Evolutionary conservation across 176 grass and related monocot species (phyloP).

Genomic region (Dactylis glomerata): DNA sequence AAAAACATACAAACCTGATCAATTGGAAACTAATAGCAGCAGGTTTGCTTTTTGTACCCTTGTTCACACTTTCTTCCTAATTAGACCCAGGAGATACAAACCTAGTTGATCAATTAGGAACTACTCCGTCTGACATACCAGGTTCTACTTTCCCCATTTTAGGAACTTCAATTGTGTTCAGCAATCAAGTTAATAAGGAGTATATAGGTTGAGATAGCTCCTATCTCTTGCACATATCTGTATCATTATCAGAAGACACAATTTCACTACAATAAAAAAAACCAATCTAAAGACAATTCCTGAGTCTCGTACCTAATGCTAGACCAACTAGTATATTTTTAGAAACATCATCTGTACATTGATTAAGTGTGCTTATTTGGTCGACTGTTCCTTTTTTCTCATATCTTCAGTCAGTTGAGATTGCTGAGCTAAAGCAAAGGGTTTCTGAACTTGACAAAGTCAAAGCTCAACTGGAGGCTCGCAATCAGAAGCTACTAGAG

Average conservation of each 20-base stretch:
- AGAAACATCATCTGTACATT: slow-evolving; percentile 8
- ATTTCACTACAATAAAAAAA: no score
- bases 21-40: not conserved
- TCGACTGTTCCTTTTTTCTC: not conserved
- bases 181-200: not conserved
- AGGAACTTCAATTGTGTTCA: not conserved
- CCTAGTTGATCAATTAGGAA: not conserved
- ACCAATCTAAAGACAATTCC: not conserved
- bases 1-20: no score
- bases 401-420: slow-evolving; percentile 50
- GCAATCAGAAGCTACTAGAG: slow-evolving; percentile 82
- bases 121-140: not conserved
- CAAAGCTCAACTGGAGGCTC: slow-evolving; percentile 68
- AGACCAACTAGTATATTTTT: not conserved
- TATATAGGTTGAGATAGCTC: not conserved
- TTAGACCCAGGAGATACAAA: not conserved
- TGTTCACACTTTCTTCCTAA: slow-evolving; percentile 18
- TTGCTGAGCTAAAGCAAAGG: slow-evolving; percentile 71
- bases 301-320: not conserved
- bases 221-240: not conserved
- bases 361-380: slow-evolving; percentile 1
- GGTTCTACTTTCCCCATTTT: not conserved
- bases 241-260: not conserved
- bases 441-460: slow-evolving; percentile 60
- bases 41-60: not conserved